These are phyloP conservation scores for Candida silvatica DNA, from an alignment of 805 yeast genomes.

Conservation along the genomic window DNA sequence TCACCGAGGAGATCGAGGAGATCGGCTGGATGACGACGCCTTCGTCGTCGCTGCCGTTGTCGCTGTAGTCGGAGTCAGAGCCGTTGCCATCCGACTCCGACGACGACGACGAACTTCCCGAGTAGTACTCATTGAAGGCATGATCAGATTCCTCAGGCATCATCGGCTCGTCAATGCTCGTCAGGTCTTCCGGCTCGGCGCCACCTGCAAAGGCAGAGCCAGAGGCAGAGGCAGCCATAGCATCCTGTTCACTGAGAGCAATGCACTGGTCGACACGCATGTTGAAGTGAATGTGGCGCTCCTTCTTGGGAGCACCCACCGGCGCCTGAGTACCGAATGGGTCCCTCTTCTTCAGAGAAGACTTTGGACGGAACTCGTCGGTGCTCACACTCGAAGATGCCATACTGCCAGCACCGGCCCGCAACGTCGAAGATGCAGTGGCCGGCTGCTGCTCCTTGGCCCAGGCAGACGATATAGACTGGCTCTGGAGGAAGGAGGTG, in stretches of 20 bases:
- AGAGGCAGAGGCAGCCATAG: constrained; percentile 1
- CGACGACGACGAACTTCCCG: not conserved
- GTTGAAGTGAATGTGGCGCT: constrained; percentile 83
- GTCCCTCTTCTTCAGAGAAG: constrained; percentile 2
- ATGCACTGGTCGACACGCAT: constrained; percentile 93
- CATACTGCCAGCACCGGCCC: too few relatives aligned
- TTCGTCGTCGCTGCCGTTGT: constrained; percentile 18
- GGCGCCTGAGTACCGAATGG: not conserved
- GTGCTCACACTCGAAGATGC: not conserved
- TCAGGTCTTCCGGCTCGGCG: too few relatives aligned
- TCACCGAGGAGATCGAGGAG: constrained; percentile 9
- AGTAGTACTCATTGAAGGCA: constrained; percentile 18
- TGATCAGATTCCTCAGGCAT: constrained; percentile 3
- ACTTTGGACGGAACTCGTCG: not conserved
- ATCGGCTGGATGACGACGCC: constrained; percentile 18
- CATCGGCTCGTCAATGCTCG: too few relatives aligned
- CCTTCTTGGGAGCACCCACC: constrained; percentile 19
- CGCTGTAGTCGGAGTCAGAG: not conserved
- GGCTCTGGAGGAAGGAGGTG: not conserved
- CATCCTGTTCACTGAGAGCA: constrained; percentile 41
- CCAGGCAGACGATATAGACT: not conserved
- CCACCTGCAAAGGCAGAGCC: too few relatives aligned
- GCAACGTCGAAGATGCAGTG: too few relatives aligned
- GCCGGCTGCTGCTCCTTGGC: not conserved
- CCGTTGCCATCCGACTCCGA: not conserved